Evolutionary conservation across 768 basidiomycete species (phyloP).

Genomic region (Boletus fagicola): DNA sequence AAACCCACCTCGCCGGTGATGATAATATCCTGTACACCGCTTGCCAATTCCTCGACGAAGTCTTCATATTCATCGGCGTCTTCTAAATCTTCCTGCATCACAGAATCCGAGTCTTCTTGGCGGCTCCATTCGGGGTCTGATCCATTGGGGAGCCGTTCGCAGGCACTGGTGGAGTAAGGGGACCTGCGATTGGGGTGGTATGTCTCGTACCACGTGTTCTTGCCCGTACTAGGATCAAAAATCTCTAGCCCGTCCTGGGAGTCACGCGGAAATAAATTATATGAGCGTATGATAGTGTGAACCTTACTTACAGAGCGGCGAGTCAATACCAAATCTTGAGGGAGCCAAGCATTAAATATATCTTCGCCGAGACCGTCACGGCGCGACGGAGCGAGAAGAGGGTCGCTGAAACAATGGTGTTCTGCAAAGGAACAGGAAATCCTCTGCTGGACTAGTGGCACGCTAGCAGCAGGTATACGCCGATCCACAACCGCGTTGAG

Average conservation of each 20-base stretch:
- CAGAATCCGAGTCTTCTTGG: slow-evolving; percentile 21
- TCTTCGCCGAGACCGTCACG: slow-evolving; percentile 40
- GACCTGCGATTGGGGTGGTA: slow-evolving; percentile 38
- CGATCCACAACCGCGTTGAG: slow-evolving; percentile 23
- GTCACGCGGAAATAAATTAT: slow-evolving; percentile 13
- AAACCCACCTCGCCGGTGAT: slow-evolving; percentile 48
- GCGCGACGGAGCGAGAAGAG: slow-evolving; percentile 36
- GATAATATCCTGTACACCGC: slow-evolving; percentile 50
- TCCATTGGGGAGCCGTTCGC: slow-evolving; percentile 25
- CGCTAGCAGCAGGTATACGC: slow-evolving; percentile 18
- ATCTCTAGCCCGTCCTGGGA: slow-evolving; percentile 42
- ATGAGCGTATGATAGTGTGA: neutral
- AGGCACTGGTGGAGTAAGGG: slow-evolving; percentile 38
- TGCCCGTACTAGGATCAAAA: slow-evolving; percentile 39
- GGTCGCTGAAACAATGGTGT: slow-evolving; percentile 45
- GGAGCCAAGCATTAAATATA: slow-evolving; percentile 49
- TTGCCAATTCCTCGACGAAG: slow-evolving; percentile 36
- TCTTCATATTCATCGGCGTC: slow-evolving; percentile 39
- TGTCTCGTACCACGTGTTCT: slow-evolving; percentile 45
- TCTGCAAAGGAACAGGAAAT: slow-evolving; percentile 44
- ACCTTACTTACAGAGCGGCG: slow-evolving; percentile 33
- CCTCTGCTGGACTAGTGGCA: slow-evolving; percentile 36
- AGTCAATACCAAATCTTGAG: slow-evolving; percentile 35
- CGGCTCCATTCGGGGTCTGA: slow-evolving; percentile 24
- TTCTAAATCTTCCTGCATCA: slow-evolving; percentile 28